These are phyloP conservation scores for Dendrothele bispora DNA, from an alignment of 768 basidiomycete genomes.

Conservation along the genomic window DNA sequence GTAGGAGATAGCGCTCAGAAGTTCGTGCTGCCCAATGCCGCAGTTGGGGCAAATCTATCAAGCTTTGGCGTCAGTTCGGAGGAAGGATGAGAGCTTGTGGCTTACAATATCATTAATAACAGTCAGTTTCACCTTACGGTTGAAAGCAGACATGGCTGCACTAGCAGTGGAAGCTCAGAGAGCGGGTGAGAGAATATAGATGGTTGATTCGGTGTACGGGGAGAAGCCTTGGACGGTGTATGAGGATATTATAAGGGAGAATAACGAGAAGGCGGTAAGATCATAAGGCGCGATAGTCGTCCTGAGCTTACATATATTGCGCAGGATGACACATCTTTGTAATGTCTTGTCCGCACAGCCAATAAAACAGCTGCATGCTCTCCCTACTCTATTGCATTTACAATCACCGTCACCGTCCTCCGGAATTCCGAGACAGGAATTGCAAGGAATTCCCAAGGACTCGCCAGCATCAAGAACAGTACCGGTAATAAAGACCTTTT, in stretches of 20 bases:
- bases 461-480: no score
- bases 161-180: slow-evolving; percentile 11
- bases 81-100: slow-evolving; percentile 7
- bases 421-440: no score
- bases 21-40: slow-evolving; percentile 52
- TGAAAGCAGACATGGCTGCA: slow-evolving; percentile 14
- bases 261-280: not conserved
- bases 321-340: not conserved
- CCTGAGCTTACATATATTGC: not conserved
- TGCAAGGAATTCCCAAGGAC: no score
- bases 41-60: slow-evolving; percentile 51
- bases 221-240: not conserved
- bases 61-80: slow-evolving; percentile 6
- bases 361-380: no score
- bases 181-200: not conserved
- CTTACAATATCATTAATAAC: slow-evolving; percentile 51
- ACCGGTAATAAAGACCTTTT: no score
- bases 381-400: no score
- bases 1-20: slow-evolving; percentile 46
- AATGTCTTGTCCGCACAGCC: no score
- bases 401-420: no score
- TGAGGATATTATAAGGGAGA: not conserved
- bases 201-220: not conserved
- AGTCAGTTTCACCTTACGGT: slow-evolving; percentile 45
- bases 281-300: not conserved